Conservation (phyloP, 306 rosid genomes). For the Mimosa pudica region DNA sequence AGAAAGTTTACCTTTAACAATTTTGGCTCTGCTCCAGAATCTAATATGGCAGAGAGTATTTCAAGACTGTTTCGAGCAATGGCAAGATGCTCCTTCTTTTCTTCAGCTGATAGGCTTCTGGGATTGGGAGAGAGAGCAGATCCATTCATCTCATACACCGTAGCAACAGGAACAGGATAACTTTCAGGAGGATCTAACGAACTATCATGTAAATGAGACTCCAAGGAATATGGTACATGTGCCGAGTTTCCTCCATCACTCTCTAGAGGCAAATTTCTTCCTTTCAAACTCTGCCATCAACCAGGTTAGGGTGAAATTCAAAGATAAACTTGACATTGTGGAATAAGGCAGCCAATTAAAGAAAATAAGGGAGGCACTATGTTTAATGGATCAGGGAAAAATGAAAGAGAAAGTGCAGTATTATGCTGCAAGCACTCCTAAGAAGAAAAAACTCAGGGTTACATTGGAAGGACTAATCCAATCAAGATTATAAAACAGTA, state of each 20-base stretch:
- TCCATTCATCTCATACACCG: constrained; percentile 39
- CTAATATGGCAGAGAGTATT: constrained; percentile 68
- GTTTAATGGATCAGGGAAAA: neutral
- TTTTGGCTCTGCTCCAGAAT: constrained; percentile 67
- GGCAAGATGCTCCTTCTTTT: constrained; percentile 66
- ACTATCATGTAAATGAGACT: constrained; percentile 45
- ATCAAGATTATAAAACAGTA: neutral
- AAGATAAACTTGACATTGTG: neutral
- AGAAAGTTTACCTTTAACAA: constrained; percentile 60
- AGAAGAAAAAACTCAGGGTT: constrained; percentile 2
- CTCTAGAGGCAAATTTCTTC: constrained; percentile 42
- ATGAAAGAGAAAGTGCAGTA: constrained; percentile 10
- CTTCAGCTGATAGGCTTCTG: constrained; percentile 54
- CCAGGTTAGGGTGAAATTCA: constrained; percentile 4
- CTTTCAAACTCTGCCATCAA: constrained; percentile 70
- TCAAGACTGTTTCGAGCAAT: constrained; percentile 81
- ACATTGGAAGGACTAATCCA: constrained; percentile 18
- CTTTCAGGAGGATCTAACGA: constrained; percentile 58
- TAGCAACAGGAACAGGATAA: constrained; percentile 59
- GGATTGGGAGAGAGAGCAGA: constrained; percentile 41
- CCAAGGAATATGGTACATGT: constrained; percentile 47
- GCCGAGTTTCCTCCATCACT: constrained; percentile 47
- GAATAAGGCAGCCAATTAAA: neutral
- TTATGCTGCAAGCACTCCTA: neutral
- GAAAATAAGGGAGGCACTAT: neutral